Evolutionary conservation across 78 protist species (phyloP).

Genomic region (Dictyostelium capitatum): DNA sequence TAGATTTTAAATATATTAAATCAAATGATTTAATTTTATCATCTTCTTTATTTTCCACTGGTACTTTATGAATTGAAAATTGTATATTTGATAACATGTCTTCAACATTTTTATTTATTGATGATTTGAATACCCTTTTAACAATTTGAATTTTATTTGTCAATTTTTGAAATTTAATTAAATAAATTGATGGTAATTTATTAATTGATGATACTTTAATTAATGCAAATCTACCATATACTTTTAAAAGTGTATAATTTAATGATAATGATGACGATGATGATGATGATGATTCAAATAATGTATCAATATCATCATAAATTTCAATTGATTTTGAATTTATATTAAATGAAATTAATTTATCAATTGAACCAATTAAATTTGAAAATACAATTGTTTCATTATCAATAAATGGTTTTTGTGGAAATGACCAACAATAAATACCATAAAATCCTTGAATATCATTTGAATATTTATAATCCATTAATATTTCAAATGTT

Average conservation of each 20-base stretch:
- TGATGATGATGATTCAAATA: too few species aligned
- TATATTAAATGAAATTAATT: background rate
- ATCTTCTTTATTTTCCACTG: background rate
- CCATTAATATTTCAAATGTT: background rate
- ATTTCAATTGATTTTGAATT: background rate
- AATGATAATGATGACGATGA: too few species aligned
- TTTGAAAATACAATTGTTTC: constrained; percentile 27
- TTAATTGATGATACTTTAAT: background rate
- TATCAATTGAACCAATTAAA: background rate
- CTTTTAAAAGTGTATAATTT: background rate
- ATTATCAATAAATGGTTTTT: constrained; percentile 12
- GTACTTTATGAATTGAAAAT: background rate
- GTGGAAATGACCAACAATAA: constrained; percentile 20
- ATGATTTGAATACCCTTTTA: background rate
- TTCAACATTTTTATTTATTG: background rate
- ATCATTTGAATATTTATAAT: constrained; percentile 33
- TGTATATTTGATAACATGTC: background rate
- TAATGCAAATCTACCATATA: background rate
- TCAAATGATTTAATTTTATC: constrained; percentile 10
- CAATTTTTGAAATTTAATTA: background rate
- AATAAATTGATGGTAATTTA: background rate
- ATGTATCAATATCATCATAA: background rate
- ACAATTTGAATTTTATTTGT: too few species aligned
- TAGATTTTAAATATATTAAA: background rate
- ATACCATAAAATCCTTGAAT: constrained; percentile 25